Percentiles rank a stretch among this genome's conserved stretches.
These are phyloP conservation scores for Gossypium lobatum DNA, from an alignment of 441 rosid species.

Conservation along the genomic window DNA sequence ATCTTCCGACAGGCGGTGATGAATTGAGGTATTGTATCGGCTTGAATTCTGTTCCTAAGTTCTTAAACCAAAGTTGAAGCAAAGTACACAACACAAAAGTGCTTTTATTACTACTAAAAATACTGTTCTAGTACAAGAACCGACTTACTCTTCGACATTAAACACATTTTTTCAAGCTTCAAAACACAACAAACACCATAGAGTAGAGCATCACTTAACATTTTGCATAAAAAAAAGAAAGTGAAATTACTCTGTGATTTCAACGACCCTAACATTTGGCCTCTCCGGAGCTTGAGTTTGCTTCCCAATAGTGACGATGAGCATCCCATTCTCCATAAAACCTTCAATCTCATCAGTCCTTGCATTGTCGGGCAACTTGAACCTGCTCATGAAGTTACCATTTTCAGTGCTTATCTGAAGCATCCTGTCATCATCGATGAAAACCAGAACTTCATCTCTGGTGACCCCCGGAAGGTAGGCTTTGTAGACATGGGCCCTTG, in stretches of 20 bases:
- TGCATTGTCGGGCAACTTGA: conserved; percentile 35
- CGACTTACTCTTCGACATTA: not conserved
- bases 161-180: not conserved
- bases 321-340: conserved; percentile 38
- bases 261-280: conserved; percentile 36
- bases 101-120: not conserved
- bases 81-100: not conserved
- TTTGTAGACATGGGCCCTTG: conserved; percentile 40
- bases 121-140: not conserved
- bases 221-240: not conserved
- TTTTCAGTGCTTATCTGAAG: conserved; percentile 43
- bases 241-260: conserved; percentile 22
- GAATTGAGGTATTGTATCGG: too few relatives aligned
- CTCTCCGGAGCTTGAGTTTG: not conserved
- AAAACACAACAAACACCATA: not conserved
- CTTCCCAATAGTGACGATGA: conserved; percentile 33
- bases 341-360: conserved; percentile 29
- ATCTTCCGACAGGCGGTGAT: too few relatives aligned
- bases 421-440: conserved; percentile 41
- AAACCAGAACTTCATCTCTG: conserved; percentile 38
- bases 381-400: conserved; percentile 42
- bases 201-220: not conserved
- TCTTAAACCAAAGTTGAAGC: not conserved
- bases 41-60: too few relatives aligned
- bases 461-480: conserved; percentile 36